phyloP scores from a whole-genome alignment of 2,329 filamentous ascomycete species.

The Hypomyces rosellus region DNA sequence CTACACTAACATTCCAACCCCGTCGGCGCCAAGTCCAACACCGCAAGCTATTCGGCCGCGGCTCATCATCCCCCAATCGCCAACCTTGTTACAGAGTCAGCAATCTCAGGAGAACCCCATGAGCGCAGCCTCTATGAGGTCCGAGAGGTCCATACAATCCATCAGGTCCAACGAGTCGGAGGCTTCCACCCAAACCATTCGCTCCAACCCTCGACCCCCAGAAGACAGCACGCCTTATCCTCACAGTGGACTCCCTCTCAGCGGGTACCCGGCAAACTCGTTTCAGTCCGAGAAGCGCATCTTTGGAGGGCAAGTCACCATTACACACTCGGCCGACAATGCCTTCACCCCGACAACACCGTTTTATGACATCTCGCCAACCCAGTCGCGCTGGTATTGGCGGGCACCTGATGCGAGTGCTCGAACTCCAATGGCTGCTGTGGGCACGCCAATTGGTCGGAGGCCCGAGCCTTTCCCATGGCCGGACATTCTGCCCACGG shows the following conservation, averaged over 20 bases:
- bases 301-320: slow-evolving; percentile 15
- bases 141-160: slow-evolving; percentile 17
- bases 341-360: slow-evolving; percentile 13
- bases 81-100: slow-evolving; percentile 7
- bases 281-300: slow-evolving; percentile 13
- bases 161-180: slow-evolving; percentile 17
- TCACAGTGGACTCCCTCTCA: slow-evolving; percentile 15
- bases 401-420: slow-evolving; percentile 13
- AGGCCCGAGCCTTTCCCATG: slow-evolving; percentile 20
- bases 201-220: slow-evolving; percentile 22
- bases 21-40: slow-evolving; percentile 29
- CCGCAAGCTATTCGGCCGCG: slow-evolving; percentile 24
- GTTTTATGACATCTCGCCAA: slow-evolving; percentile 17
- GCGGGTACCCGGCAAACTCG: slow-evolving; percentile 16
- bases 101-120: slow-evolving; percentile 7
- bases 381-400: slow-evolving; percentile 17
- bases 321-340: slow-evolving; percentile 4
- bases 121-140: slow-evolving; percentile 18
- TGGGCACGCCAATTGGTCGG: slow-evolving; percentile 16
- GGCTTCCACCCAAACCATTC: slow-evolving; percentile 18
- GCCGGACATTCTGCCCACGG: slow-evolving; percentile 12
- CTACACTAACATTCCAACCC: slow-evolving; percentile 20
- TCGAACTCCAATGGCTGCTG: slow-evolving; percentile 14
- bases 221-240: slow-evolving; percentile 27
- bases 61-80: slow-evolving; percentile 22